A percentile compares a stretch with the other conserved stretches of the same genome.
Conservation (phyloP, 2,329 filamentous ascomycete species). For the Trichoderma semiorbis region DNA sequence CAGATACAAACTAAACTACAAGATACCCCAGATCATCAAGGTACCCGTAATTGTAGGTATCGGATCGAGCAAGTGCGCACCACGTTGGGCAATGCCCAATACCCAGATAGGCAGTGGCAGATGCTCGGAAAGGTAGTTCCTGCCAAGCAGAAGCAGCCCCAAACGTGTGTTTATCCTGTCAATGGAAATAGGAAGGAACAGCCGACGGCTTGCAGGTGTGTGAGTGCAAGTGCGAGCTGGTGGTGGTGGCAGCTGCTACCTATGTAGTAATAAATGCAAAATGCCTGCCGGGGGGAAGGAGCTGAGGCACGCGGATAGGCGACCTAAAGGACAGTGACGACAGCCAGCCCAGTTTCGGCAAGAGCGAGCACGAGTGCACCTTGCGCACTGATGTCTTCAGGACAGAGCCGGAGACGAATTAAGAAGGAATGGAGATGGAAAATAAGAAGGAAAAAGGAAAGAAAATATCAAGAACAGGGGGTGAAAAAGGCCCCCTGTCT, state of each 20-base stretch:
- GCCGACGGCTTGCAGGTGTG: background rate
- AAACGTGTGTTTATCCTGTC: background rate
- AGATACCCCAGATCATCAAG: conserved; percentile 11
- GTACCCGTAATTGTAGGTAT: background rate
- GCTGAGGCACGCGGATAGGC: conserved; percentile 3
- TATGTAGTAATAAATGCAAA: background rate
- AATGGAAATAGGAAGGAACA: background rate
- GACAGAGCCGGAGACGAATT: background rate
- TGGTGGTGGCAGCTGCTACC: background rate
- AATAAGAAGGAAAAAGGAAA: background rate
- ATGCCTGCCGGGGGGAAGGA: background rate
- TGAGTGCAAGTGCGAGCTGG: background rate
- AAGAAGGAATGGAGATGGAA: background rate
- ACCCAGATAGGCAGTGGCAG: background rate
- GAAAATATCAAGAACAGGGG: background rate
- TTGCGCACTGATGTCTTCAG: background rate
- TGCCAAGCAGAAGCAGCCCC: background rate
- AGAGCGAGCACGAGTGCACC: conserved; percentile 1
- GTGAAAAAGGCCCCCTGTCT: background rate
- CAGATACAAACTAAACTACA: background rate
- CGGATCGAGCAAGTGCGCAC: background rate
- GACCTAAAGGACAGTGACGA: background rate
- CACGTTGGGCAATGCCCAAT: background rate
- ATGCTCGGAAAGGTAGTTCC: background rate
- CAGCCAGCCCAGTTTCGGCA: background rate